A percentile compares a stretch with the other conserved stretches of the same genome.
These are phyloP conservation scores for Botrytis medusae DNA, from an alignment of 2,329 filamentous ascomycete genomes.

Conservation along the genomic window DNA sequence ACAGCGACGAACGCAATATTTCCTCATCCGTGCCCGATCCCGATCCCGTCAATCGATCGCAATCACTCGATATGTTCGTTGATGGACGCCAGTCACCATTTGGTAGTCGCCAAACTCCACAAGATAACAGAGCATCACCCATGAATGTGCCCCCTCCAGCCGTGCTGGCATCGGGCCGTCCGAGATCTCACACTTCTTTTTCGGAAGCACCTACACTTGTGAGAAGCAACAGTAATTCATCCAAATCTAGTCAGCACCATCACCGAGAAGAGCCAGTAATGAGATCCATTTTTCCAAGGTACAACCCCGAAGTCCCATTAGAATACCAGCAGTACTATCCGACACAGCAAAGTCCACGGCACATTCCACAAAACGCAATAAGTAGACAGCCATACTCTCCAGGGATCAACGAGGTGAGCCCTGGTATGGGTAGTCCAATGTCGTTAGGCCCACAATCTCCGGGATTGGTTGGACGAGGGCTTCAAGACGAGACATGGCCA, in stretches of 20 bases:
- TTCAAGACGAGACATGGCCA: constrained; percentile 35
- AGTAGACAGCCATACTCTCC: constrained; percentile 62
- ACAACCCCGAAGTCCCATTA: constrained; percentile 66
- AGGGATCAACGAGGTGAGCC: constrained; percentile 33
- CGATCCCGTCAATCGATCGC: constrained; percentile 28
- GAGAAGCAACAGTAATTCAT: constrained; percentile 50
- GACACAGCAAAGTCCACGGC: constrained; percentile 61
- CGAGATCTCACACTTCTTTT: constrained; percentile 52
- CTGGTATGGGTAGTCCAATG: constrained; percentile 37
- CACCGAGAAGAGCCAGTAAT: constrained; percentile 48
- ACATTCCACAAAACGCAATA: constrained; percentile 63
- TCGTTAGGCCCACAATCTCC: constrained; percentile 30
- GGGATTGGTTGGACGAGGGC: constrained; percentile 34
- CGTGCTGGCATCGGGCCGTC: constrained; percentile 35
- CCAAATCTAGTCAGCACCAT: constrained; percentile 59
- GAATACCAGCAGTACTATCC: constrained; percentile 70
- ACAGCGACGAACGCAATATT: constrained; percentile 34
- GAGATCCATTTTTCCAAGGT: constrained; percentile 74
- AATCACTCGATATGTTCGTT: constrained; percentile 29
- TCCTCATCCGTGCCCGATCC: constrained; percentile 30
- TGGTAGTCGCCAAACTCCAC: constrained; percentile 29
- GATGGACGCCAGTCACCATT: constrained; percentile 30
- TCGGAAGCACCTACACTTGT: constrained; percentile 53
- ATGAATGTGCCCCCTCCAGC: constrained; percentile 34
- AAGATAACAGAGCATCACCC: constrained; percentile 26